Percentiles rank a stretch among this genome's conserved stretches.
phyloP scores from a whole-genome alignment of 148 eudicot genomes.

The Rhododendron williamsianum region DNA sequence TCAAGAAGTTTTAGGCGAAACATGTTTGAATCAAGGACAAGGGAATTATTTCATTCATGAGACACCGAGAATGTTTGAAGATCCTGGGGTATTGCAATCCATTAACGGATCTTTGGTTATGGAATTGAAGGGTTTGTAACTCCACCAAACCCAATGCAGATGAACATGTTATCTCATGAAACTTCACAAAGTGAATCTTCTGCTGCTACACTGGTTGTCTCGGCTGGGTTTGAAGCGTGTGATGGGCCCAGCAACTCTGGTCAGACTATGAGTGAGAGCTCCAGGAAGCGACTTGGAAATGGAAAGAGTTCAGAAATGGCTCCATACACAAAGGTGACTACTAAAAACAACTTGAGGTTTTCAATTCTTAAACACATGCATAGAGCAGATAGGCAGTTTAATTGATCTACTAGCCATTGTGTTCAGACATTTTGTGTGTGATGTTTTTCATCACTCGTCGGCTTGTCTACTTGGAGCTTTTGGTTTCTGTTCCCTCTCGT shows the following conservation, averaged over 20 bases:
- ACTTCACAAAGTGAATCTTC: slow-evolving; percentile 50
- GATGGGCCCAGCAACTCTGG: slow-evolving; percentile 34
- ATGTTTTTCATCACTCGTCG: not conserved
- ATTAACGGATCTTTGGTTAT: slow-evolving; percentile 26
- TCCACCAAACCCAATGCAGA: slow-evolving; percentile 24
- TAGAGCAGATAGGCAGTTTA: not conserved
- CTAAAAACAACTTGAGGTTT: not conserved
- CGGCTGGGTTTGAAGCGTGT: slow-evolving; percentile 32
- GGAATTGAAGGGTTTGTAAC: slow-evolving; percentile 24
- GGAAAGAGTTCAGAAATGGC: slow-evolving; percentile 20
- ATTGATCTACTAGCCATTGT: not conserved
- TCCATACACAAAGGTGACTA: slow-evolving; percentile 17
- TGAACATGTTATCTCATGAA: slow-evolving; percentile 32
- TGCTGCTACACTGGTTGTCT: slow-evolving; percentile 34
- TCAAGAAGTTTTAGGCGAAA: slow-evolving; percentile 22
- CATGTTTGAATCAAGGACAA: slow-evolving; percentile 20
- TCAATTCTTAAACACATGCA: not conserved
- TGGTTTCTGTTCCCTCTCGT: not conserved
- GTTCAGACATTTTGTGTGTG: not conserved
- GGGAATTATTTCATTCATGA: slow-evolving; percentile 14
- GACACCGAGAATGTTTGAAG: slow-evolving; percentile 21
- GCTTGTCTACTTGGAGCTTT: not conserved
- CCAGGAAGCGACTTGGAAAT: slow-evolving; percentile 24
- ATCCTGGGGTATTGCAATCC: slow-evolving; percentile 25
- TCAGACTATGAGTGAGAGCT: slow-evolving; percentile 30